Base-by-base conservation (phyloP, 208 protist species). In the Trypanosoma theileri region DNA sequence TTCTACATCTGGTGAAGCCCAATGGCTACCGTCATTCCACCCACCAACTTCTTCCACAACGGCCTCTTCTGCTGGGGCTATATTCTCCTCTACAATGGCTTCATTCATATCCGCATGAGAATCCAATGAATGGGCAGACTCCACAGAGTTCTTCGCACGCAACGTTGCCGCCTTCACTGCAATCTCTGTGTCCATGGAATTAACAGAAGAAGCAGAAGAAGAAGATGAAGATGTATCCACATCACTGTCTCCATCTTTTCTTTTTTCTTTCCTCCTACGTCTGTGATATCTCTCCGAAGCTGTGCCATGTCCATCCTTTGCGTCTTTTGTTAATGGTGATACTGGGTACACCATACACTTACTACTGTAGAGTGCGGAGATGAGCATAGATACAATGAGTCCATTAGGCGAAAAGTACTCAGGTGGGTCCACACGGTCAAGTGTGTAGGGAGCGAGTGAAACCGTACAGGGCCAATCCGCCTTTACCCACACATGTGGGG, bases 381-480 rank as follows among this genome's bases (percentile, higher is more conserved):
- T 63, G 17, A 88, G 61, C 46, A 85, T 53, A 14, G 84, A 78
- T 17, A 69, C 53, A 10, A 82, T 66, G 53, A 73, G 80, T 35
- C 84, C 80, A 55, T 61, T 48, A 17, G 60, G n/a, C 45, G 51
- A 62, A 52, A 87, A 79, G 77, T 95, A 95, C 8, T 63, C 44
- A 2, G 8, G 21, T 17, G 86, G 86, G 56, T 95, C 89, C 8
- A 89, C 69, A 7, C 89, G 77, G 14, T 66, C 16, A 1, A 92
- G 67, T 6, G 89, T 95, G 79, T 93, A 95, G 17, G 89, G 80
- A 10, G 75, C 71, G 58, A 93, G 69, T 51, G 68, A 42, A 9
- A 92, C 81, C 11, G 84, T 89, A 65, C 67, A 72, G 11, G 59
- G 75, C 89, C 89, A 95, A 65, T 95, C 89, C 22, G 42, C 57